Conservation (phyloP, 2,329 filamentous ascomycete species). For the Penicillium sp. region DNA sequence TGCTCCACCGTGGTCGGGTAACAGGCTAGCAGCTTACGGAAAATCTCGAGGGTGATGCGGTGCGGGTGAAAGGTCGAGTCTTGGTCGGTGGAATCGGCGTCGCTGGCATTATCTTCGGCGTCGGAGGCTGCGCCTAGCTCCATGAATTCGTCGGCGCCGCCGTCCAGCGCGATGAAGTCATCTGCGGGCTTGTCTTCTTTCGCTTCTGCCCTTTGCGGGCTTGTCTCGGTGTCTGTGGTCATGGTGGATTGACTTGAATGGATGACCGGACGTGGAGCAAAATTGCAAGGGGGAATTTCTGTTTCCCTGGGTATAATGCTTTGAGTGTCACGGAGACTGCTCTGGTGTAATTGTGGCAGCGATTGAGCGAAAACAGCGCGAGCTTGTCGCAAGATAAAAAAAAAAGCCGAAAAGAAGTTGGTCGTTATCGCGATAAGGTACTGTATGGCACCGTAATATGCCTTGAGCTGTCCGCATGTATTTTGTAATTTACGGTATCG, state of each 20-base stretch:
- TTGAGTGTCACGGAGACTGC: too few species aligned
- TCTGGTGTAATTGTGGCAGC: too few species aligned
- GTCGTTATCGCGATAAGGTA: conserved; percentile 7
- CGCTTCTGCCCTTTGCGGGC: background rate
- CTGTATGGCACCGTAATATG: too few species aligned
- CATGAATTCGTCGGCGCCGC: conserved; percentile 3
- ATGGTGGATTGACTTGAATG: background rate
- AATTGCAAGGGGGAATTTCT: too few species aligned
- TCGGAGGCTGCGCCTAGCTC: background rate
- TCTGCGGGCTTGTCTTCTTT: background rate
- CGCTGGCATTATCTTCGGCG: background rate
- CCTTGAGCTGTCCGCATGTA: too few species aligned
- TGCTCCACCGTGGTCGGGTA: conserved; percentile 26
- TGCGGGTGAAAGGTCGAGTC: conserved; percentile 19
- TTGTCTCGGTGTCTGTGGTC: background rate
- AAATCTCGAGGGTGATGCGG: conserved; percentile 24
- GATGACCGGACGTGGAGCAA: background rate
- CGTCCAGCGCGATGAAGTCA: conserved; percentile 2
- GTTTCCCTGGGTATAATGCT: too few species aligned
- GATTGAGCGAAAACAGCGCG: too few species aligned
- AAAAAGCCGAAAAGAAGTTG: background rate
- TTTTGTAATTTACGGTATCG: background rate
- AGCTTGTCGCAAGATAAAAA: background rate
- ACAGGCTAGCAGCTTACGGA: conserved; percentile 22
- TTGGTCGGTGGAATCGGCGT: conserved; percentile 1